These are phyloP conservation scores for Arachis stenosperma DNA, from an alignment of 306 rosid genomes.

Conservation along the genomic window DNA sequence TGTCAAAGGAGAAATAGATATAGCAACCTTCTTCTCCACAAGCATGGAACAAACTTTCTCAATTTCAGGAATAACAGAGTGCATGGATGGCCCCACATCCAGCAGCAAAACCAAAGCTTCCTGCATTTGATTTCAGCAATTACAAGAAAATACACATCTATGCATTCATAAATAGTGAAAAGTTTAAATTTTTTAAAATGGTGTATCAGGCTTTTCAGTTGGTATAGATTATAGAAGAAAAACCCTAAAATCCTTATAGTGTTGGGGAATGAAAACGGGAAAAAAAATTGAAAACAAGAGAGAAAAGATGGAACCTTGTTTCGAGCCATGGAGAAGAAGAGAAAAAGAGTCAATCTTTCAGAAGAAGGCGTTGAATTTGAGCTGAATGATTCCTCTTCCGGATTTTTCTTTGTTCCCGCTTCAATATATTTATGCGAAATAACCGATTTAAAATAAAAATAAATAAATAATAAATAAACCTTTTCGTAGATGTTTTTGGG, in stretches of 20 bases:
- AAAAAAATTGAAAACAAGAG: neutral
- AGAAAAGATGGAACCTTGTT: slow-evolving; percentile 54
- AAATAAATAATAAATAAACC: too few species aligned
- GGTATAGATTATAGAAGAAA: too few species aligned
- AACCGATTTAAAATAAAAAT: too few species aligned
- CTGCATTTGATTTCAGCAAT: slow-evolving; percentile 42
- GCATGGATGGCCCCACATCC: slow-evolving; percentile 96
- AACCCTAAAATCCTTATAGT: neutral
- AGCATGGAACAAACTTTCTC: slow-evolving; percentile 81
- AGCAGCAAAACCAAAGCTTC: slow-evolving; percentile 76
- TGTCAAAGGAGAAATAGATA: neutral
- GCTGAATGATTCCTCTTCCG: neutral
- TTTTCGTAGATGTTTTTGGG: too few species aligned
- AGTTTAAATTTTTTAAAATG: neutral
- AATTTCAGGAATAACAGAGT: slow-evolving; percentile 68
- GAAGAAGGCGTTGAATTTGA: slow-evolving; percentile 4
- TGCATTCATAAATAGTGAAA: too few species aligned
- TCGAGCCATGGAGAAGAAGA: slow-evolving; percentile 59
- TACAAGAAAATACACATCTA: neutral
- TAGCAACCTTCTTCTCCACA: slow-evolving; percentile 62
- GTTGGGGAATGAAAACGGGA: neutral
- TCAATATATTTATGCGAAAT: neutral
- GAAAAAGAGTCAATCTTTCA: neutral
- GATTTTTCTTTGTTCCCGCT: slow-evolving; percentile 35
- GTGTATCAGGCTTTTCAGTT: too few species aligned